A percentile compares a stretch with the other conserved stretches of the same genome.
phyloP scores from a whole-genome alignment of 83 land plant species.

The Diphasiastrum complanatum region DNA sequence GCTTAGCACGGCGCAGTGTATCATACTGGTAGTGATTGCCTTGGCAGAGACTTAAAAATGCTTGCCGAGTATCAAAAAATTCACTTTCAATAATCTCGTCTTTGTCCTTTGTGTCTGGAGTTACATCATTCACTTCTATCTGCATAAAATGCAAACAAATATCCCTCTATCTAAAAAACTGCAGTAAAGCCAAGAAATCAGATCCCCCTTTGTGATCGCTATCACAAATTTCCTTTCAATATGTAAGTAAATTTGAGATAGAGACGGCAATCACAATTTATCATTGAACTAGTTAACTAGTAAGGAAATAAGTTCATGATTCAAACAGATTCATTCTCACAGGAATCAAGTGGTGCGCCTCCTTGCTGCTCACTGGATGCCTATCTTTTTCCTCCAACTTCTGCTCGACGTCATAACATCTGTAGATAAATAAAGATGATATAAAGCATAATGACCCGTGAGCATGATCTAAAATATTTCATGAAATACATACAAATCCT shows the following conservation, averaged over 20 bases:
- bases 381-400: conserved; percentile 80
- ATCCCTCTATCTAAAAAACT: neutral
- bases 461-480: too few relatives aligned
- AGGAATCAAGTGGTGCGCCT: conserved; percentile 11
- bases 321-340: neutral
- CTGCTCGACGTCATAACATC: conserved; percentile 81
- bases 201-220: neutral
- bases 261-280: too few relatives aligned
- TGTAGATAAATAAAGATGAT: conserved; percentile 22
- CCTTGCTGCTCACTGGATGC: conserved; percentile 48
- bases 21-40: conserved; percentile 99
- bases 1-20: conserved; percentile 94
- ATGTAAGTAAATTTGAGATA: too few relatives aligned
- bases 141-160: neutral
- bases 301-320: neutral
- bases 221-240: neutral
- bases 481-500: too few relatives aligned
- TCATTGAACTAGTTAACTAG: too few relatives aligned
- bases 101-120: conserved; percentile 72
- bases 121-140: conserved; percentile 3
- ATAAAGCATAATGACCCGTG: neutral
- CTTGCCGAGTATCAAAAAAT: conserved; percentile 96
- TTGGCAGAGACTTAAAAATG: conserved; percentile 94
- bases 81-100: conserved; percentile 95
- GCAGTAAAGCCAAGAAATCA: too few relatives aligned